A percentile compares a stretch with the other conserved stretches of the same genome.
Evolutionary conservation across 2,329 filamentous ascomycete species (phyloP).

Genomic region (Pseudocercospora pini-densiflorae): DNA sequence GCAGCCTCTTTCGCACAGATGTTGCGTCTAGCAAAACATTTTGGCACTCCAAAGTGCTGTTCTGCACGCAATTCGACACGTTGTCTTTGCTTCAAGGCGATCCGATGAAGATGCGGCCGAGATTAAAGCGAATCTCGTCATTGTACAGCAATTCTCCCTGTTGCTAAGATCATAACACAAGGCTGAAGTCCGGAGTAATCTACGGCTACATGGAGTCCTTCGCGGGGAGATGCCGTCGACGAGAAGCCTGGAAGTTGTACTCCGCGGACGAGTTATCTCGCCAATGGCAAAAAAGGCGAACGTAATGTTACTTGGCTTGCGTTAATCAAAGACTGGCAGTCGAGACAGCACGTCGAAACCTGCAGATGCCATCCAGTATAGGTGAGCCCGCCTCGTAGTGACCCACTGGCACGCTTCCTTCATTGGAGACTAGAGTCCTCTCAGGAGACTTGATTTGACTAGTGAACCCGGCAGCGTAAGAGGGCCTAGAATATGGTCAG

Average conservation of each 20-base stretch:
- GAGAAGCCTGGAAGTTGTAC: neutral
- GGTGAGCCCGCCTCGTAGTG: neutral
- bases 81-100: neutral
- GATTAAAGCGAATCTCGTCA: neutral
- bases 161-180: neutral
- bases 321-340: neutral
- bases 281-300: neutral
- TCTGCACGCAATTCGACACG: neutral
- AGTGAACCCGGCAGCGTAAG: neutral
- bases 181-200: neutral
- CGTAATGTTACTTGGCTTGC: neutral
- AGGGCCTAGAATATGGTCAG: neutral
- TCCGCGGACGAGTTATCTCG: neutral
- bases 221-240: neutral
- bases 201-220: neutral
- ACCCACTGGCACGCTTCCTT: neutral
- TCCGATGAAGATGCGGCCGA: neutral
- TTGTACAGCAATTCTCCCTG: neutral
- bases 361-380: neutral
- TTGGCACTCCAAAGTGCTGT: neutral
- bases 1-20: conserved; percentile 2
- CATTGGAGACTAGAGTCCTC: neutral
- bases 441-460: neutral
- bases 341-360: neutral
- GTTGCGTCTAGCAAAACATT: neutral